A percentile compares a stretch with the other conserved stretches of the same genome.
Conservation (phyloP, 2,329 filamentous ascomycete genomes). For the Claviceps digitariae region DNA sequence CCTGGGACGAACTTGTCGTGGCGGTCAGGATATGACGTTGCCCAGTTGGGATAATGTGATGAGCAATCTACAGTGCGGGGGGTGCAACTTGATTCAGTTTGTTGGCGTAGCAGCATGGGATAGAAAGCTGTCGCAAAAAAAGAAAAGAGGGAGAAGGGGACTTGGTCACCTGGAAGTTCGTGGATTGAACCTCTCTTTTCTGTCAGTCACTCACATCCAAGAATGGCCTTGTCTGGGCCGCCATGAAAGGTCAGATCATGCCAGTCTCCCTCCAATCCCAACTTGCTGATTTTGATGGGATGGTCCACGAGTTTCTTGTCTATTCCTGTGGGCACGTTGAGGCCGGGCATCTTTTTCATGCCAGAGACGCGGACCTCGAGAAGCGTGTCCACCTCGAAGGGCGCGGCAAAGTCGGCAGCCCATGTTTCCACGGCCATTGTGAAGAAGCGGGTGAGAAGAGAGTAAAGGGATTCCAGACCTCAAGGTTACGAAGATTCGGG, state of each 20-base stretch:
- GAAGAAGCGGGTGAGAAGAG: background rate
- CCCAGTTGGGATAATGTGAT: conserved; percentile 44
- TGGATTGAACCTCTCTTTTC: background rate
- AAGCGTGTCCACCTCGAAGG: conserved; percentile 34
- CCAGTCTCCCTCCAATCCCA: conserved; percentile 45
- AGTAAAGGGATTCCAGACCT: background rate
- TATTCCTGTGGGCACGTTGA: conserved; percentile 41
- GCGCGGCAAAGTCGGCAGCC: conserved; percentile 22
- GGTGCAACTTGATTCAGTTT: background rate
- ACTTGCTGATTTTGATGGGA: conserved; percentile 29
- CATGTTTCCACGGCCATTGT: conserved; percentile 2
- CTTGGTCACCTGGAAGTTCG: too few species aligned
- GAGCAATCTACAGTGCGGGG: conserved; percentile 33
- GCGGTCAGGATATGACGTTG: conserved; percentile 34
- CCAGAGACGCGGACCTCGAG: conserved; percentile 43
- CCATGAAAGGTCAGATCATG: conserved; percentile 50
- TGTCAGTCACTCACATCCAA: conserved; percentile 31
- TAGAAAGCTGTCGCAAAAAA: background rate
- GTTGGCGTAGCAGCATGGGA: background rate
- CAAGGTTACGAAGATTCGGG: too few species aligned
- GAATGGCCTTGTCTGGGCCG: conserved; percentile 49
- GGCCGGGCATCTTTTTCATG: conserved; percentile 39
- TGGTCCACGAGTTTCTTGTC: conserved; percentile 33
- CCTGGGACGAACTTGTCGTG: conserved; percentile 39
- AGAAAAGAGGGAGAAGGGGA: background rate